Evolutionary conservation across 768 basidiomycete species (phyloP), one percentile per base, ranked within the genome.

Genomic region (Boletus reticuloceps): DNA sequence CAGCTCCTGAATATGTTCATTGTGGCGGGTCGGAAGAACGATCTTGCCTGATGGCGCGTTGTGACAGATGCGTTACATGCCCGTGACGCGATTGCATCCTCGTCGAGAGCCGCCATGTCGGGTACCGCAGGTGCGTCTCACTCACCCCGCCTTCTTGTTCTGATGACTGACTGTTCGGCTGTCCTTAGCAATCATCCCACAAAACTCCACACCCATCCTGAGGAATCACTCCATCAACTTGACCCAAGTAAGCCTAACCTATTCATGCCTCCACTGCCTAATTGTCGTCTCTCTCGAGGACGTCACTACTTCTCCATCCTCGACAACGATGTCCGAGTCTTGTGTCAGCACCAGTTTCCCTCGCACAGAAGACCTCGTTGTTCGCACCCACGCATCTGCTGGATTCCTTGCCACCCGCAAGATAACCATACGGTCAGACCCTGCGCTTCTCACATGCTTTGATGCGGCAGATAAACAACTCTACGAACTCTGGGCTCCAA

Each of bases 1-100:
- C 91, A 72, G 70, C 81, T 91, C 74, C 79, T 85, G 75, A 94
- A 91, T 70, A 94, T 83, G 72, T 92, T 92, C 91, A 94, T 93
- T 59, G 70, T 72, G 72, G 64, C 56, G 47, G 54, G 65, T 52
- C 61, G 40, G 53, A 60, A 57, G 58, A 51, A 48, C 54, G 53
- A 56, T 50, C 58, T 61, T 22, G 58, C 17, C 32, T 32, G 52
- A 54, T 39, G 34, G 62, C 47, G 62, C 47, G 50, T 41, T 51
- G 68, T 68, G 60, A 65, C 66, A 45, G 57, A 58, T 63, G 60
- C 63, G 69, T 68, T 58, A 72, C 62, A 32, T 52, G 47, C 29
- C 34, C 27, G 64, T 69, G 63, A 70, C 68, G 46, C 31, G 39
- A 48, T 53, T 50, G 49, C 50, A 58, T 54, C 36, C 22, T 6